A percentile compares a stretch with the other conserved stretches of the same genome.
Evolutionary conservation across 2,329 filamentous ascomycete species (phyloP).

Genomic region (Neonectria coccinea): DNA sequence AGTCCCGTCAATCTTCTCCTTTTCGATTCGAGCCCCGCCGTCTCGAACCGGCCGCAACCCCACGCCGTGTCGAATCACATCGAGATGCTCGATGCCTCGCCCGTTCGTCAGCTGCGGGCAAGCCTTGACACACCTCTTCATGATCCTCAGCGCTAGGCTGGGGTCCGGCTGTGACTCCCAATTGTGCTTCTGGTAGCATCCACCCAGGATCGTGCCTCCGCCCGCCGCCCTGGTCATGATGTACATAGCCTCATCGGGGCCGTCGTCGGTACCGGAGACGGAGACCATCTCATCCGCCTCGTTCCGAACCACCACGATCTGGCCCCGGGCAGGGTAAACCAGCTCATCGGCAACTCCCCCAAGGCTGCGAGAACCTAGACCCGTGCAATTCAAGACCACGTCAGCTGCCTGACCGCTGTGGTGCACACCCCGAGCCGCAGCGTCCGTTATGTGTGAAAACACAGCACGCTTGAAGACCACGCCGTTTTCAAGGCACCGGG

Average conservation of each 20-base stretch:
- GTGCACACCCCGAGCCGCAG: slow-evolving; percentile 52
- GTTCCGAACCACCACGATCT: slow-evolving; percentile 86
- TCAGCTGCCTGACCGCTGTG: slow-evolving; percentile 70
- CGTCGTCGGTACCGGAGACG: slow-evolving; percentile 79
- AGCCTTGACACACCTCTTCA: slow-evolving; percentile 76
- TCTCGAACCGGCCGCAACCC: slow-evolving; percentile 80
- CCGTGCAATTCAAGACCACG: slow-evolving; percentile 86
- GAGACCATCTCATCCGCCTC: slow-evolving; percentile 75
- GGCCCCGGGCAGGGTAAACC: slow-evolving; percentile 81
- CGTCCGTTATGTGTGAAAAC: slow-evolving; percentile 77
- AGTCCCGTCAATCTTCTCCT: slow-evolving; percentile 58
- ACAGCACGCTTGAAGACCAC: slow-evolving; percentile 73
- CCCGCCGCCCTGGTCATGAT: slow-evolving; percentile 81
- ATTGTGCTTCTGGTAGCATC: slow-evolving; percentile 80
- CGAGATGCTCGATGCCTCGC: slow-evolving; percentile 76
- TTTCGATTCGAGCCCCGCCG: slow-evolving; percentile 82
- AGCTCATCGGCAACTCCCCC: slow-evolving; percentile 82
- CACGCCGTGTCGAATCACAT: slow-evolving; percentile 82
- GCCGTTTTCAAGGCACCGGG: slow-evolving; percentile 80
- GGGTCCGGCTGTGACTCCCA: slow-evolving; percentile 84
- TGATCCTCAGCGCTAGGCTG: slow-evolving; percentile 81
- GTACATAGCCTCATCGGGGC: slow-evolving; percentile 77
- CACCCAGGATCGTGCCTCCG: slow-evolving; percentile 85
- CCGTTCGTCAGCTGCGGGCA: slow-evolving; percentile 72
- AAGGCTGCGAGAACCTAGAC: slow-evolving; percentile 77